These are phyloP conservation scores for Penicillium parvum DNA, from an alignment of 495 filamentous ascomycete species.

Conservation along the genomic window DNA sequence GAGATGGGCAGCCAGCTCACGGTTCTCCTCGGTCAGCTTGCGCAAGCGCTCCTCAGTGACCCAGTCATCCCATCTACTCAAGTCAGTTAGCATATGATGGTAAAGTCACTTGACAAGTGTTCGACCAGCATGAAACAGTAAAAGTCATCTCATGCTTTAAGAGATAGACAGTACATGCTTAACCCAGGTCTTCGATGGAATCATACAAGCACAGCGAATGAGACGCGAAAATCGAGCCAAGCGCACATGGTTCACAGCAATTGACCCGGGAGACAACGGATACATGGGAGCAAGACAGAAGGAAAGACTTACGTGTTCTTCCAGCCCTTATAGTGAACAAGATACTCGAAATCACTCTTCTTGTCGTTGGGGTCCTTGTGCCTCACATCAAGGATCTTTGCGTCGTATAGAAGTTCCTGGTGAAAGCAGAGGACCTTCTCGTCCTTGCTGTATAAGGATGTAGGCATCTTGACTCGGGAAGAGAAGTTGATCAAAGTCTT, in stretches of 20 bases:
- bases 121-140: too few species aligned
- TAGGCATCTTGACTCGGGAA: constrained; percentile 50
- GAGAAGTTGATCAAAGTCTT: constrained; percentile 1
- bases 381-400: constrained; percentile 79
- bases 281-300: background rate
- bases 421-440: constrained; percentile 97
- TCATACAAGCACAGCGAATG: background rate
- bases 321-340: constrained; percentile 98
- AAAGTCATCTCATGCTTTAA: background rate
- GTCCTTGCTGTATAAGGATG: constrained; percentile 72
- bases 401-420: constrained; percentile 93
- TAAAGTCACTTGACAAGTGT: background rate
- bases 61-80: constrained; percentile 91
- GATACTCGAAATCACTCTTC: constrained; percentile 74
- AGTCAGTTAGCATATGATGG: constrained; percentile 12
- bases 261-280: too few species aligned
- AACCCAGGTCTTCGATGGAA: too few species aligned
- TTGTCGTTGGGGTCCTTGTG: constrained; percentile 62
- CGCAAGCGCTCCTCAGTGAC: constrained; percentile 90
- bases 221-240: too few species aligned
- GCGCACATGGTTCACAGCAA: too few species aligned
- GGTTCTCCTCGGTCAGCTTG: constrained; percentile 92
- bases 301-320: constrained; percentile 75
- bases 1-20: constrained; percentile 62
- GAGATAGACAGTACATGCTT: too few species aligned